These are phyloP conservation scores for Blumeriella jaapii DNA, from an alignment of 2,329 filamentous ascomycete species.

Conservation along the genomic window DNA sequence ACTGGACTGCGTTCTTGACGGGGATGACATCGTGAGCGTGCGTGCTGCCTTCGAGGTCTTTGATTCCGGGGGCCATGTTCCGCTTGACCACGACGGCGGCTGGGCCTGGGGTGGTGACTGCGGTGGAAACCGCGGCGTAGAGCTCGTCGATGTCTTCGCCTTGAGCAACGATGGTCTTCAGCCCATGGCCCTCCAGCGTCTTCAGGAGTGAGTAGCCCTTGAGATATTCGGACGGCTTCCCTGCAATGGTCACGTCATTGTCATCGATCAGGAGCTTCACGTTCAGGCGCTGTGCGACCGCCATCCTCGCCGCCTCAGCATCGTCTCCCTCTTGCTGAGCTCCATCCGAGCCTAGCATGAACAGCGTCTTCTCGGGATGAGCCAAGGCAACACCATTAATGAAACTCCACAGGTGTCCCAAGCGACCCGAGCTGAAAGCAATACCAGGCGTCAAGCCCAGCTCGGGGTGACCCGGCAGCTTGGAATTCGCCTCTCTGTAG, in stretches of 20 bases:
- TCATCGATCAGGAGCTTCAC: conserved; percentile 31
- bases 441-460: conserved; percentile 30
- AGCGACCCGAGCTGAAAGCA: conserved; percentile 31
- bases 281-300: conserved; percentile 29
- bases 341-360: conserved; percentile 30
- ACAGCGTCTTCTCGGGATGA: conserved; percentile 28
- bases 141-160: conserved; percentile 30
- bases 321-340: conserved; percentile 33
- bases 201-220: conserved; percentile 27
- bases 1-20: conserved; percentile 28
- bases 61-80: conserved; percentile 30
- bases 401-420: conserved; percentile 31
- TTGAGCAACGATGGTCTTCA: conserved; percentile 28
- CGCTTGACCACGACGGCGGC: conserved; percentile 23
- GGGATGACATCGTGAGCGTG: conserved; percentile 31
- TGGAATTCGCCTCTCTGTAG: conserved; percentile 31
- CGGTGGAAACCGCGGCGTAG: conserved; percentile 26
- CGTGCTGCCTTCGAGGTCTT: conserved; percentile 27
- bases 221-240: conserved; percentile 30
- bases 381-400: conserved; percentile 30
- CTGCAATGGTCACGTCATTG: conserved; percentile 32
- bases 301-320: conserved; percentile 30
- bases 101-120: conserved; percentile 27
- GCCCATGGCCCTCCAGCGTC: conserved; percentile 29
- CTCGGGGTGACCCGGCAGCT: conserved; percentile 31